Base-by-base conservation (phyloP, 371 early-diverging fungal genomes). In the Mortierella sp. region DNA sequence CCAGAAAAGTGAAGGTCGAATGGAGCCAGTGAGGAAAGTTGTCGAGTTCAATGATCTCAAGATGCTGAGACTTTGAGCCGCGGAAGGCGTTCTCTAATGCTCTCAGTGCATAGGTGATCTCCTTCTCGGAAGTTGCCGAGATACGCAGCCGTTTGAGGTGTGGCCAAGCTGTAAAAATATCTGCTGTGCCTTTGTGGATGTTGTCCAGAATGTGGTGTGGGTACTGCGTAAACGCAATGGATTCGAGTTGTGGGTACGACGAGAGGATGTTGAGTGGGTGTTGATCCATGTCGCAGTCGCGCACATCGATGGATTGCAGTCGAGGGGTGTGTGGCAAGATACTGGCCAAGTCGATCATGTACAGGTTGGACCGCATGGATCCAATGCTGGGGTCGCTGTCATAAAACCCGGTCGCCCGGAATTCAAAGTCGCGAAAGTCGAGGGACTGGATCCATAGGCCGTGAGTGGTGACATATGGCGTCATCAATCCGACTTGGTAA, bases 181-280 rank as follows among this genome's bases (percentile, higher is more conserved):
- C 70, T 5, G 26, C 26, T 0, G 45, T 19, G 5, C 42, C 58
- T 42, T 24, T 13, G 31, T 9, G 26, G 48, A n/a, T 60, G 28
- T 45, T 16, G 13, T n/a, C 28, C 21, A 21, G 48, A 58, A 26
- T 0, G 38, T 6, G 48, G 10, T 9, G 50, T 31, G 50, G 19
- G 13, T 34, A 54, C 11, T 78, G 72, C 1, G 31, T 70, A 50
- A 83, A 73, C 0, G 76, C 79, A 8, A 83, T 73, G 24, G 83
- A 79, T 7, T 83, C 74, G 55, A 83, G 75, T 52, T 73, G 58
- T 9, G 11, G 28, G 76, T 26, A 58, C 4, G 24, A 65, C 1
- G 58, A 44, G 21, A 83, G 76, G 28, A 44, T 38, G 2, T 57
- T 19, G 9, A 76, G 54, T 9, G 83, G 79, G 42, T 73, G 79